Conservation (phyloP, 73 alveolate genomes). For the Stentor roeselii region DNA sequence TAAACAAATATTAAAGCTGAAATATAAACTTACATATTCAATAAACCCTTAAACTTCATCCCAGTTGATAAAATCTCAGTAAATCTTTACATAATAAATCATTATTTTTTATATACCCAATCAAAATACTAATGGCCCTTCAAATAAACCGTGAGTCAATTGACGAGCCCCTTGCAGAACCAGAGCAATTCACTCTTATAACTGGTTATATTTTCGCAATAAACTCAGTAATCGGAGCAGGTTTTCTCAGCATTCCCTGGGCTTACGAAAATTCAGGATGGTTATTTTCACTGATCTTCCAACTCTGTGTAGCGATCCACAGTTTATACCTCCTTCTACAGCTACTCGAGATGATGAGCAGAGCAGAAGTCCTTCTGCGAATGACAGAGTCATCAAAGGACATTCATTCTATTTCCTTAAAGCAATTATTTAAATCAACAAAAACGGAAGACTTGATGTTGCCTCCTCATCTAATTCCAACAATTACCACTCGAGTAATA, state of each 20-base stretch:
- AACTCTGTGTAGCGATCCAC: background rate
- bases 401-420: background rate
- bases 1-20: too few species aligned
- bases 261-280: conserved; percentile 23
- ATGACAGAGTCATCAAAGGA: background rate
- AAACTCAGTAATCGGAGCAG: conserved; percentile 19
- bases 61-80: background rate
- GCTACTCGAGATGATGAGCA: background rate
- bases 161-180: background rate
- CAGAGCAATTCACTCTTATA: background rate
- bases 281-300: background rate
- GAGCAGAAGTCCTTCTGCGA: background rate
- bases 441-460: background rate
- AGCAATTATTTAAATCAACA: background rate
- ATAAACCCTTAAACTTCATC: background rate
- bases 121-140: background rate
- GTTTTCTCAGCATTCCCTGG: conserved; percentile 19
- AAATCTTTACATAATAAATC: too few species aligned
- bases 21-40: background rate
- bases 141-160: background rate
- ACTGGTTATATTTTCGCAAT: background rate
- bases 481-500: background rate
- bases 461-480: conserved; percentile 4
- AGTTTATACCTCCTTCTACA: background rate
- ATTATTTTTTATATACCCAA: background rate